A percentile compares a stretch with the other conserved stretches of the same genome.
Evolutionary conservation across 306 rosid species (phyloP).

Genomic region (Castanea mollissima): DNA sequence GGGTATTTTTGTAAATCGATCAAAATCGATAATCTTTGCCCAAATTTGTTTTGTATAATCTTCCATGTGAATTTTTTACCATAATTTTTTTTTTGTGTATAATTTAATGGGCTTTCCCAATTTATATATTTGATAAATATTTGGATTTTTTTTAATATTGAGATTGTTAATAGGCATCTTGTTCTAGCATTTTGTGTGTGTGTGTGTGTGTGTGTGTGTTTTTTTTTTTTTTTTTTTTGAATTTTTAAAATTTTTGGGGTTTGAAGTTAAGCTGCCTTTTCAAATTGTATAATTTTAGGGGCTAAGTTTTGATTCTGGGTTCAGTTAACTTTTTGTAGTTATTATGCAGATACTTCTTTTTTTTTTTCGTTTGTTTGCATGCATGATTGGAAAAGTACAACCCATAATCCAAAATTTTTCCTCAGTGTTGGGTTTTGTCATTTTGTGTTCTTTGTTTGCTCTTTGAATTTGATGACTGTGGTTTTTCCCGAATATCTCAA

Average conservation of each 20-base stretch:
- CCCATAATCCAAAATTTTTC: slow-evolving; percentile 15
- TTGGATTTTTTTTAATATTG: neutral
- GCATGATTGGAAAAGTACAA: slow-evolving; percentile 30
- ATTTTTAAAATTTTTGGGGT: neutral
- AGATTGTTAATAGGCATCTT: neutral
- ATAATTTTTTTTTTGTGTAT: neutral
- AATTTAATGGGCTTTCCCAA: neutral
- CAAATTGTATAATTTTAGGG: neutral
- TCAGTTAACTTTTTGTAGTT: neutral
- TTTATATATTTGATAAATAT: slow-evolving; percentile 1
- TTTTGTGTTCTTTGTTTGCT: slow-evolving; percentile 30
- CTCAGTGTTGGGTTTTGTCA: slow-evolving; percentile 28
- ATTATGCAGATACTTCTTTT: neutral
- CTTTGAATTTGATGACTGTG: slow-evolving; percentile 17
- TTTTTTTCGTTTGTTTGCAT: slow-evolving; percentile 23
- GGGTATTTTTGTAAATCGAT: slow-evolving; percentile 19
- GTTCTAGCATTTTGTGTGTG: neutral
- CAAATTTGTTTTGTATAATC: slow-evolving; percentile 3
- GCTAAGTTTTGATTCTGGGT: neutral
- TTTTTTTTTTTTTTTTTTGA: neutral
- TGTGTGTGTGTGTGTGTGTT: no score
- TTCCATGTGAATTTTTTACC: neutral
- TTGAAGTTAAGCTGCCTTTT: neutral
- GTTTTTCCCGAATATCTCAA: slow-evolving; percentile 18
- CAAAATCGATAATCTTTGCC: slow-evolving; percentile 1